phyloP scores from a whole-genome alignment of 2,329 filamentous ascomycete species.

The Pyrenochaeta sp. region DNA sequence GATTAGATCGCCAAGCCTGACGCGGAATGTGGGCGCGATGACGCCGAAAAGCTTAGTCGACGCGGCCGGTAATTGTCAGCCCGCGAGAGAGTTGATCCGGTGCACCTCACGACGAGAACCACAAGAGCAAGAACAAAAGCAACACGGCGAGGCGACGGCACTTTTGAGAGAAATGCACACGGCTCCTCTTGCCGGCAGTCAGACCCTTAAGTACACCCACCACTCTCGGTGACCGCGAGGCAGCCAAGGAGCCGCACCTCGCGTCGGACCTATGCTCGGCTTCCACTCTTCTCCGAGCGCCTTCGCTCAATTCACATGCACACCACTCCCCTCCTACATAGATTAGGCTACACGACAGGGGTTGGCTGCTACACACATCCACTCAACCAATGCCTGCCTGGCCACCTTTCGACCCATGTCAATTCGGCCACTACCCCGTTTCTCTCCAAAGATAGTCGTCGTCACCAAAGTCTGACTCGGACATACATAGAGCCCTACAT shows the following conservation, averaged over 20 bases:
- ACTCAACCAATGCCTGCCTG: neutral
- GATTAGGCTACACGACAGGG: neutral
- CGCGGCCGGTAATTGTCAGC: too few species aligned
- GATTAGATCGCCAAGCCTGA: conserved; percentile 46
- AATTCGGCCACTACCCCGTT: too few species aligned
- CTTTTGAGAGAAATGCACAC: neutral
- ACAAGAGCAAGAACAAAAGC: neutral
- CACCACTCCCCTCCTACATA: neutral
- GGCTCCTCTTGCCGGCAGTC: neutral
- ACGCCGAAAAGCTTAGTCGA: conserved; percentile 14
- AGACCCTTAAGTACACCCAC: neutral
- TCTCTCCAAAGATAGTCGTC: neutral
- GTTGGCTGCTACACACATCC: neutral
- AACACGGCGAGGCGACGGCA: neutral
- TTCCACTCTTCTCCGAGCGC: conserved; percentile 1
- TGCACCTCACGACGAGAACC: too few species aligned
- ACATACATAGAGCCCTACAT: too few species aligned
- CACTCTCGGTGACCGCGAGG: conserved; percentile 2
- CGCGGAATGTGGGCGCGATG: conserved; percentile 38
- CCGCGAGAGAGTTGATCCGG: too few species aligned
- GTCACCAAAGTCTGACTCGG: conserved; percentile 7
- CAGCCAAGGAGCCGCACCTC: conserved; percentile 3
- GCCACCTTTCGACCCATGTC: too few species aligned
- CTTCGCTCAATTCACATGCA: conserved; percentile 6
- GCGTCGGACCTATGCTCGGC: conserved; percentile 2